phyloP scores from a whole-genome alignment of 1,284 basidiomycete genomes.

The Trichosporon asahii region DNA sequence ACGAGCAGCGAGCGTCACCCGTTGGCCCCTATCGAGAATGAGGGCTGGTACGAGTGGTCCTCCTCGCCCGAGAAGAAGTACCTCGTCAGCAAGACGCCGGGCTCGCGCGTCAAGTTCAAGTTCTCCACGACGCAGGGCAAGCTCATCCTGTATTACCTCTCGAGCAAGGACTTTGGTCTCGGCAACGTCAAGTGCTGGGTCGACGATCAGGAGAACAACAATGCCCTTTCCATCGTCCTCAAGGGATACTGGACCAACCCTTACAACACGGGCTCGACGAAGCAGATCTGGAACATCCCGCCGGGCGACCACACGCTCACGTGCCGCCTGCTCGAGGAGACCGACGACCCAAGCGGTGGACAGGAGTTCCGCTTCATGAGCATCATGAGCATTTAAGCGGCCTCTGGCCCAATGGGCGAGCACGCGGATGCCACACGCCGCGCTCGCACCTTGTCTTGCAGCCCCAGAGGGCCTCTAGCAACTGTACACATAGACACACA shows the following conservation, averaged over 20 bases:
- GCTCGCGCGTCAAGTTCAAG: conserved; percentile 38
- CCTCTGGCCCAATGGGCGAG: too few species aligned
- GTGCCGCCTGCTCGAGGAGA: conserved; percentile 11
- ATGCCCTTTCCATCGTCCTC: background rate
- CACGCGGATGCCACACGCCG: too few species aligned
- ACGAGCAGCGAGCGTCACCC: conserved; percentile 33
- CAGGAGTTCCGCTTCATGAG: conserved; percentile 21
- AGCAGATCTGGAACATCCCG: conserved; percentile 7
- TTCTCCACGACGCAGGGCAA: conserved; percentile 31
- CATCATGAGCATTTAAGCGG: conserved; percentile 20
- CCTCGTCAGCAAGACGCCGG: conserved; percentile 38
- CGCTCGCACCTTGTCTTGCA: background rate
- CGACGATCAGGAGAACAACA: conserved; percentile 8
- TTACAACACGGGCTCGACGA: conserved; percentile 23
- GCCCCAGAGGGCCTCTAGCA: background rate
- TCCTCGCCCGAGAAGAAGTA: conserved; percentile 46
- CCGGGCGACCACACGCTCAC: conserved; percentile 12
- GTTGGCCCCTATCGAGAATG: conserved; percentile 29
- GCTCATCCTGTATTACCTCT: conserved; percentile 40
- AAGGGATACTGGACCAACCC: conserved; percentile 10
- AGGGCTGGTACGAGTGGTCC: conserved; percentile 43
- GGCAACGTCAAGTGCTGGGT: conserved; percentile 21
- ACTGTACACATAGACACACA: background rate
- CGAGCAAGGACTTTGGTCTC: conserved; percentile 6
- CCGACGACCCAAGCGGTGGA: conserved; percentile 15